These are phyloP conservation scores for Penicillium sp. DNA, from an alignment of 2,329 filamentous ascomycete species.

Conservation along the genomic window DNA sequence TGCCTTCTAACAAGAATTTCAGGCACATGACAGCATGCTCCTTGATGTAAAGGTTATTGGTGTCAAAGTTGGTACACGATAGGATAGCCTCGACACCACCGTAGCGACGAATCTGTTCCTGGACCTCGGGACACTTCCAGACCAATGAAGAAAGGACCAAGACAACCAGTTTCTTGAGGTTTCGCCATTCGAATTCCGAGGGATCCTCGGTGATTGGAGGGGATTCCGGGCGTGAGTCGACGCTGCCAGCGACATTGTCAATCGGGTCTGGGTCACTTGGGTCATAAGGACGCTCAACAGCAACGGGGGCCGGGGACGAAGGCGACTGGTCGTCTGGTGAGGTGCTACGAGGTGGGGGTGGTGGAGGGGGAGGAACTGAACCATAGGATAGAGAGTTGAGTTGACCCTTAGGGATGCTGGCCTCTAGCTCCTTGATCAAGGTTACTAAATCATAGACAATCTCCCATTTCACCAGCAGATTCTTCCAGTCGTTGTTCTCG, in stretches of 20 bases:
- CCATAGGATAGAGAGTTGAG: slow-evolving; percentile 49
- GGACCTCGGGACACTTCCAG: slow-evolving; percentile 81
- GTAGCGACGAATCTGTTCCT: slow-evolving; percentile 81
- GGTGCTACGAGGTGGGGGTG: slow-evolving; percentile 28
- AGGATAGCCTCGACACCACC: slow-evolving; percentile 85
- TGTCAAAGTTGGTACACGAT: slow-evolving; percentile 87
- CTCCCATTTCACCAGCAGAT: slow-evolving; percentile 87
- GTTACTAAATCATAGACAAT: slow-evolving; percentile 85
- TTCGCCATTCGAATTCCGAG: slow-evolving; percentile 69
- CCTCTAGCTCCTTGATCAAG: slow-evolving; percentile 81
- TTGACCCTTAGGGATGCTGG: slow-evolving; percentile 80
- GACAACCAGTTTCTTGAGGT: slow-evolving; percentile 90
- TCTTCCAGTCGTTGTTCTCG: slow-evolving; percentile 79
- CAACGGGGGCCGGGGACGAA: slow-evolving; percentile 39
- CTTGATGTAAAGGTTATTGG: slow-evolving; percentile 90
- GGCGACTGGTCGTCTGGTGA: slow-evolving; percentile 31
- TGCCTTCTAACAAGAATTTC: slow-evolving; percentile 65
- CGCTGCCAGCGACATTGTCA: slow-evolving; percentile 37
- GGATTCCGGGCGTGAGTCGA: slow-evolving; percentile 46
- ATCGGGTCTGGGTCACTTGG: slow-evolving; percentile 41
- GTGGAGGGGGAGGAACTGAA: slow-evolving; percentile 20
- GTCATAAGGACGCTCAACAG: slow-evolving; percentile 68
- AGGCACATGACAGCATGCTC: slow-evolving; percentile 86
- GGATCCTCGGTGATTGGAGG: slow-evolving; percentile 61
- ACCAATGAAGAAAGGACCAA: slow-evolving; percentile 86